A percentile compares a stretch with the other conserved stretches of the same genome.
Conservation (phyloP, 2,329 filamentous ascomycete genomes). For the Xylariaceae sp. region DNA sequence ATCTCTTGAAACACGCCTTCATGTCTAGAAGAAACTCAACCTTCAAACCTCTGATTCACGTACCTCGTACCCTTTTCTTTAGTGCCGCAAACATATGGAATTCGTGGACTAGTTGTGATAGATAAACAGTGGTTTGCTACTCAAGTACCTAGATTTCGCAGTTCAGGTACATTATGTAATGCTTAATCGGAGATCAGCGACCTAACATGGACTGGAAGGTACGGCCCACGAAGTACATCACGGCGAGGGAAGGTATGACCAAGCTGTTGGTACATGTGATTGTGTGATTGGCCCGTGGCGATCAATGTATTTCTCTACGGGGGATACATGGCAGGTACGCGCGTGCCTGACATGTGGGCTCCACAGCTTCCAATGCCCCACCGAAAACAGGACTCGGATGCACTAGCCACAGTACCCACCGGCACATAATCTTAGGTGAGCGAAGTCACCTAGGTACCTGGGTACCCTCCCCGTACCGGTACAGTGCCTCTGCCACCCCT, state of each 20-base stretch:
- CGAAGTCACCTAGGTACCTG: background rate
- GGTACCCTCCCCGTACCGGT: constrained; percentile 2
- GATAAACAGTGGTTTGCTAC: background rate
- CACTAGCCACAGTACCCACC: background rate
- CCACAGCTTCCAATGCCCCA: background rate
- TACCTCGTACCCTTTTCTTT: background rate
- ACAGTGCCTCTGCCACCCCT: constrained; percentile 8
- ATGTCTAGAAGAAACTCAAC: too few species aligned
- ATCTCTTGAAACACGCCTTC: background rate
- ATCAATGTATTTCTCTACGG: background rate
- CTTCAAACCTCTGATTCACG: background rate
- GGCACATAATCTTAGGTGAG: background rate
- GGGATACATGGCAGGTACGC: background rate
- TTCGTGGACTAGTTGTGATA: background rate
- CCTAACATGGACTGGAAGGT: background rate
- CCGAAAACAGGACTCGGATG: background rate
- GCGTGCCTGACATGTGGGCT: background rate
- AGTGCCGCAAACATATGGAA: background rate
- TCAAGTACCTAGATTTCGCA: background rate
- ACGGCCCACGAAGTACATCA: background rate
- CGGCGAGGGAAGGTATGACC: background rate
- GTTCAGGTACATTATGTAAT: background rate
- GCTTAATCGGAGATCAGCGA: background rate
- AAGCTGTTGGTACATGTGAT: background rate
- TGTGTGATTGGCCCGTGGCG: background rate